Evolutionary conservation across 306 rosid species (phyloP).

Genomic region (Pterocarpus santalinus): DNA sequence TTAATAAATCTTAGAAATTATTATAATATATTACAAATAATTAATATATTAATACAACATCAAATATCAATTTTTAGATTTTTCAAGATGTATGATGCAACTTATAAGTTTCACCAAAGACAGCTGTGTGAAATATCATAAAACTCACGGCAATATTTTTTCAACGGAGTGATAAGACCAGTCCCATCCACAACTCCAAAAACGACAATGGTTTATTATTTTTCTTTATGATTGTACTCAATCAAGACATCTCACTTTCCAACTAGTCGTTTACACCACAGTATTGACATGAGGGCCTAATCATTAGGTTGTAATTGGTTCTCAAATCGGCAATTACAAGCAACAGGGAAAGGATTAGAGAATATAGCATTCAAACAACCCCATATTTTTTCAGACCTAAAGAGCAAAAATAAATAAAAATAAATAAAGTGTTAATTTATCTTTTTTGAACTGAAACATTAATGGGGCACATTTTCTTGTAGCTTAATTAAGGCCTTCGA

Average conservation of each 20-base stretch:
- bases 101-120: too few species aligned
- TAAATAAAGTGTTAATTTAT: slow-evolving; percentile 7
- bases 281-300: slow-evolving; percentile 30
- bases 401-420: background rate
- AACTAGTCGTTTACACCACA: slow-evolving; percentile 6
- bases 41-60: too few species aligned
- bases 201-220: background rate
- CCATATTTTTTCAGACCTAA: background rate
- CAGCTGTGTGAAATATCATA: too few species aligned
- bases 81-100: too few species aligned
- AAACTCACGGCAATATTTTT: too few species aligned
- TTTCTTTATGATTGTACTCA: background rate
- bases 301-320: background rate
- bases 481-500: slow-evolving; percentile 20
- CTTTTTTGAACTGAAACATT: background rate
- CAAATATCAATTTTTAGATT: too few species aligned
- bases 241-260: slow-evolving; percentile 35
- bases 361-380: slow-evolving; percentile 24
- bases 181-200: background rate
- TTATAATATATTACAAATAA: too few species aligned
- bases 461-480: background rate
- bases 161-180: background rate
- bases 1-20: too few species aligned
- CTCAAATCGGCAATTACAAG: slow-evolving; percentile 41
- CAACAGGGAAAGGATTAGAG: slow-evolving; percentile 9